These are phyloP conservation scores for Silene coronaria DNA, from an alignment of 179 eudicot genomes.

Conservation along the genomic window DNA sequence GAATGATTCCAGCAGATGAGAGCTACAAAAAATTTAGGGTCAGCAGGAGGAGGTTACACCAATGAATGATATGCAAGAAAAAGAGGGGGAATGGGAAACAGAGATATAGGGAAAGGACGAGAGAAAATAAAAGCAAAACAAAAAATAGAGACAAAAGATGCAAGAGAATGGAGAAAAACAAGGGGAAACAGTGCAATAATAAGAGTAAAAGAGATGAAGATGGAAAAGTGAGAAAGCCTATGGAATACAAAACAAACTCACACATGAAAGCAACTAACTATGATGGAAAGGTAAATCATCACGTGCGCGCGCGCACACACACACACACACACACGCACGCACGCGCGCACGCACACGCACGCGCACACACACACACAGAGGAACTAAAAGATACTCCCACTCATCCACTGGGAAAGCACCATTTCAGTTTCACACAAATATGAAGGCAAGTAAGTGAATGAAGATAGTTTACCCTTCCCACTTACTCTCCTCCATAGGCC, in stretches of 20 bases:
- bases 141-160: background rate
- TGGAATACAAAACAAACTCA: background rate
- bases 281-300: background rate
- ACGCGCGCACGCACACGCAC: no score
- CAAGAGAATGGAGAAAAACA: background rate
- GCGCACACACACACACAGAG: no score
- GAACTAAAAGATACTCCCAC: no score
- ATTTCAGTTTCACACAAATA: no score
- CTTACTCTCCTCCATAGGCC: no score
- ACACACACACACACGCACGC: no score
- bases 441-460: no score
- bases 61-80: background rate
- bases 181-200: background rate
- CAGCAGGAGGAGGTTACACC: background rate
- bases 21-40: slow-evolving; percentile 38
- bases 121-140: background rate
- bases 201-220: background rate
- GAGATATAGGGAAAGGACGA: slow-evolving; percentile 1
- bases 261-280: background rate
- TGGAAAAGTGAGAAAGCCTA: background rate
- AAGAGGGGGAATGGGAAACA: background rate
- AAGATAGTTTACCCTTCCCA: no score
- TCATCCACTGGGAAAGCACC: no score
- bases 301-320: no score
- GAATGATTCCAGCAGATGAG: slow-evolving; percentile 77